Base-by-base conservation (phyloP, 2,329 filamentous ascomycete genomes). In the Claviceps fusiformis region DNA sequence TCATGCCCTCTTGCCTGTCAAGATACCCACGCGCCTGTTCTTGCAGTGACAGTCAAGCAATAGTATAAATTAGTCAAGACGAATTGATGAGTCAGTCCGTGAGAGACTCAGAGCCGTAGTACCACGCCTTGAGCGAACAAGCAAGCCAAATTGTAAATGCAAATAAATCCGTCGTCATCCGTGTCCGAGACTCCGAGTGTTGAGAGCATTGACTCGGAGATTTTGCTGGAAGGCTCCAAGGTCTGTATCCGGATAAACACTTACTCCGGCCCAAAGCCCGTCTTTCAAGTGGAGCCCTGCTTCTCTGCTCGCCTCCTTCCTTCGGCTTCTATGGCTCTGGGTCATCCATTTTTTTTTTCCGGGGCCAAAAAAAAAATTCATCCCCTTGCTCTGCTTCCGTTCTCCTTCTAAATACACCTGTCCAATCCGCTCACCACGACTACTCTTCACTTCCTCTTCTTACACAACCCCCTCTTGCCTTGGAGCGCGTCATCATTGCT, bases 311-410 rank as follows among this genome's bases (percentile, higher is more conserved):
- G 65, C 65, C 64, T 67, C 66, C 65, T 73, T 73, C 71, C 69
- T 65, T 70, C 63, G 66, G 70, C 66, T 73, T 73, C 70, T 70
- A 71, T 67, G 68, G 64, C 27, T 64, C 61, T 62, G 63, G 61
- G 62, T 55, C 58, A 59, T 61, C 59, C 61, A 63, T 60, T 65
- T 68, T 66, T 68, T 63, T n/a, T n/a, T n/a, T n/a, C n/a, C 63
- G 57, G 61, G 61, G 62, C 61, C 57, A 59, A 64, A 69, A 71
- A 71, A 50, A 71, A 70, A 71, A 66, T 68, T 70, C 63, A 60
- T 24, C 37, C 37, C 37, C 13, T 41, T 41, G 37, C 15, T 17
- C 37, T 41, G 9, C 64, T 60, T 60, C 59, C 62, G 60, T 61
- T 59, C 59, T 65, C 52, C 55, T 57, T 62, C 56, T 59, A 59